Evolutionary conservation across 148 eudicot species (phyloP).

Genomic region (Agrostemma githago): DNA sequence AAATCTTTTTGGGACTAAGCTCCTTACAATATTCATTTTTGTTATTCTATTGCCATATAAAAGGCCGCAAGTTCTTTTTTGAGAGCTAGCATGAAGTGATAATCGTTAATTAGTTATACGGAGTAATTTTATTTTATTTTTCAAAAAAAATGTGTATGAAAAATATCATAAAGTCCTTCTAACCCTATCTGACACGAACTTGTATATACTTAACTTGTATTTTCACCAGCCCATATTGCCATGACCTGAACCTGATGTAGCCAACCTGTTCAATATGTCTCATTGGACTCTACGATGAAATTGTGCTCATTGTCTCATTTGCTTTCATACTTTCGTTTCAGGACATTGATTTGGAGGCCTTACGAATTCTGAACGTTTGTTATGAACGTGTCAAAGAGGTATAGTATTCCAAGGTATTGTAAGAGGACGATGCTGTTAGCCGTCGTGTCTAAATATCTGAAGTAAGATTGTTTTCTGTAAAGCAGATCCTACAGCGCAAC

Average conservation of each 20-base stretch:
- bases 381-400: slow-evolving; percentile 84
- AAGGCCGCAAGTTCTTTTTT: no score
- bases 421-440: background rate
- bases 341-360: slow-evolving; percentile 81
- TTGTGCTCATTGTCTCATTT: background rate
- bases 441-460: slow-evolving; percentile 9
- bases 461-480: slow-evolving; percentile 9
- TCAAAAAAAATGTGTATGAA: background rate
- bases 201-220: background rate
- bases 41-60: no score
- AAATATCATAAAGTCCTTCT: background rate
- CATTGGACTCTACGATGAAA: background rate
- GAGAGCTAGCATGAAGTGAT: no score
- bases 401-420: slow-evolving; percentile 1
- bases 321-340: slow-evolving; percentile 26
- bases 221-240: background rate
- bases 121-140: no score
- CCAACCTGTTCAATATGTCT: background rate
- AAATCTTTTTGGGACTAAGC: no score
- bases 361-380: slow-evolving; percentile 54
- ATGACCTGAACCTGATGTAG: background rate
- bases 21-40: no score
- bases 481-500: slow-evolving; percentile 62
- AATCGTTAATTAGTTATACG: no score
- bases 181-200: background rate